Base-by-base conservation (phyloP, 148 eudicot genomes). In the Chenopodium formosanum region DNA sequence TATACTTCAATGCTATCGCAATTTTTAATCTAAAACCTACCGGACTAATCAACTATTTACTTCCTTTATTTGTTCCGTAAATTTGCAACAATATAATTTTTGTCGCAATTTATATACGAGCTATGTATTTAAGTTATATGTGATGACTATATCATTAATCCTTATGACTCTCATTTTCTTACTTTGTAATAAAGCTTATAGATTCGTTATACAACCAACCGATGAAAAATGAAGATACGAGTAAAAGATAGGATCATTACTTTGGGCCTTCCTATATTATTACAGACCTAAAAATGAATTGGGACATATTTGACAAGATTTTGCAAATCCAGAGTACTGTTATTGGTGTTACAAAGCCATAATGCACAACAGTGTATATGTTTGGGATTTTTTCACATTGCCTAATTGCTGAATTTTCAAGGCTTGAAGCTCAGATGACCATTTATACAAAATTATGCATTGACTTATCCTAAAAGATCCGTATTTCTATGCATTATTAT, bases 261-360 rank as follows among this genome's bases (percentile, higher is more conserved):
- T 25, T 9, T 62, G 2, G 66, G 25, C 11, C 25, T 62, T 62
- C 2, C 22, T 62, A 22, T n/a, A 31, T 14, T 31, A 68, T 7
- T 40, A 50, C 40, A 70, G 50, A 37, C 74, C 2, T 70, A 73
- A 46, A 73, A 47, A 46, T 23, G 10, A 27, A 44, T 46, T 22
- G 23, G 32, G 20, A 73, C 60, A 65, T 53, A 32, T 37, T 81
- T 67, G 75, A 66, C 79, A 75, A 27, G 80, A 76, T 82, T 53
- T 48, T 75, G 84, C 75, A 82, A 52, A 82, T 82, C 84, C 79
- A 25, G 9, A 40, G 22, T 40, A 82, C 84, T 82, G 75, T 76
- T 68, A 66, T 40, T 68, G 79, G 27, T 68, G 58, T 78, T 37
- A 53, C 76, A 76, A 76, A 53, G 29, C 44, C 53, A 81, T 48